These are phyloP conservation scores for Fusarium tricinctum DNA, from an alignment of 2,329 filamentous ascomycete species.

Conservation along the genomic window DNA sequence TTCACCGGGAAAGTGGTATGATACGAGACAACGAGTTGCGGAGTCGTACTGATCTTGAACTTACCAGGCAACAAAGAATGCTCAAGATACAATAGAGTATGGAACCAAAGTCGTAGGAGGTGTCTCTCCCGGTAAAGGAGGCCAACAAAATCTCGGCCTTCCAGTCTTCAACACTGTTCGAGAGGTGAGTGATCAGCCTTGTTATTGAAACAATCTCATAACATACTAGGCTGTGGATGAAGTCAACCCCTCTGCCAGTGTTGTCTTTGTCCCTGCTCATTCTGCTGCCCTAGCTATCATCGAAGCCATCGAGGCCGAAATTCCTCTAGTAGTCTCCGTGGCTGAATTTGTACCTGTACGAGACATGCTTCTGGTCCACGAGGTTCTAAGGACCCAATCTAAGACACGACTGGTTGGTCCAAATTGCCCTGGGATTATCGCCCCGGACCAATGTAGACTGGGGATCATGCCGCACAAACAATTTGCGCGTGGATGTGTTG, in stretches of 20 bases:
- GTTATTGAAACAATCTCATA: not conserved
- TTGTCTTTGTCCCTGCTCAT: slow-evolving; percentile 79
- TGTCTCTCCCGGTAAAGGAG: slow-evolving; percentile 56
- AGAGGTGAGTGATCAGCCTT: slow-evolving; percentile 44
- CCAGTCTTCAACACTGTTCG: slow-evolving; percentile 55
- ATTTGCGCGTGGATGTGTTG: slow-evolving; percentile 72
- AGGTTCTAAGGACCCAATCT: slow-evolving; percentile 78
- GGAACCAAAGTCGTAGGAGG: slow-evolving; percentile 57
- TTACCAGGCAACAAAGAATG: slow-evolving; percentile 55
- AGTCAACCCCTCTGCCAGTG: slow-evolving; percentile 73
- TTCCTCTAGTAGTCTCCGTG: slow-evolving; percentile 82
- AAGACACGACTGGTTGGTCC: slow-evolving; percentile 81
- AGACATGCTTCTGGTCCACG: slow-evolving; percentile 79
- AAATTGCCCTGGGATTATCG: slow-evolving; percentile 86
- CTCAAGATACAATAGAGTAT: slow-evolving; percentile 56
- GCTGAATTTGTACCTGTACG: slow-evolving; percentile 85
- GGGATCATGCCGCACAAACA: slow-evolving; percentile 60
- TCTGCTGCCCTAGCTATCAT: slow-evolving; percentile 77
- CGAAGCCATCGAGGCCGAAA: slow-evolving; percentile 82
- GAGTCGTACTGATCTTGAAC: not conserved
- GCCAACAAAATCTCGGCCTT: slow-evolving; percentile 52
- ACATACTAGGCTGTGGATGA: slow-evolving; percentile 51
- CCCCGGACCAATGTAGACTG: slow-evolving; percentile 73
- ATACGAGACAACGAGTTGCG: slow-evolving; percentile 1
- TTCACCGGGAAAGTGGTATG: slow-evolving; percentile 57